Percentiles rank a stretch among this genome's conserved stretches.
Conservation (phyloP, 768 basidiomycete genomes). For the Leccinum boreale region DNA sequence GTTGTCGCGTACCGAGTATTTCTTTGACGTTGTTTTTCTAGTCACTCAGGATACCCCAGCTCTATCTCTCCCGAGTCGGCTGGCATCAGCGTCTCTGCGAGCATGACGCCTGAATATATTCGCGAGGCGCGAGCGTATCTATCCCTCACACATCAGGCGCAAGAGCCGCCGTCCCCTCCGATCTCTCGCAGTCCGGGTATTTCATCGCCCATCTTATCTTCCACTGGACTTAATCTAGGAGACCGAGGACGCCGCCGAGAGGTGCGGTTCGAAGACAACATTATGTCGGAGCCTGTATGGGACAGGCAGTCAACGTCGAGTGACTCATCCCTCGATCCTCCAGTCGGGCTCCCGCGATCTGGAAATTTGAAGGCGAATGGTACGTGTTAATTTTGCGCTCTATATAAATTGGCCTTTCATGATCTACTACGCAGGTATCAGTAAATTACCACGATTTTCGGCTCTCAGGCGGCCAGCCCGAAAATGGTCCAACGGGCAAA, state of each 20-base stretch:
- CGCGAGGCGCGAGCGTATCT: slow-evolving; percentile 33
- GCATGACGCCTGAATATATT: slow-evolving; percentile 31
- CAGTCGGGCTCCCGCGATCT: slow-evolving; percentile 13
- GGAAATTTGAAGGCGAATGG: slow-evolving; percentile 18
- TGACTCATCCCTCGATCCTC: slow-evolving; percentile 26
- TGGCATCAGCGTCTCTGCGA: slow-evolving; percentile 29
- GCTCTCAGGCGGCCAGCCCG: slow-evolving; percentile 22
- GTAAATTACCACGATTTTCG: slow-evolving; percentile 31
- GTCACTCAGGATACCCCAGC: slow-evolving; percentile 26
- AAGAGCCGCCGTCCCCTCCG: slow-evolving; percentile 10
- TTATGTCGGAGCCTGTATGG: slow-evolving; percentile 29
- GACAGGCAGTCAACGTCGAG: slow-evolving; percentile 31
- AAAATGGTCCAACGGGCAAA: slow-evolving; percentile 14
- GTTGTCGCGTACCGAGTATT: background rate
- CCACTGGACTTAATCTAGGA: slow-evolving; percentile 26
- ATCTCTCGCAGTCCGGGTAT: slow-evolving; percentile 20
- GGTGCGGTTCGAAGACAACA: slow-evolving; percentile 33
- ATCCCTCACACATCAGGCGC: slow-evolving; percentile 25
- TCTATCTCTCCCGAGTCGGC: slow-evolving; percentile 34
- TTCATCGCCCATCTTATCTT: slow-evolving; percentile 30
- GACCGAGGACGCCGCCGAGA: slow-evolving; percentile 30
- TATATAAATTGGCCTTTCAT: background rate
- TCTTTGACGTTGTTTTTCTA: slow-evolving; percentile 9
- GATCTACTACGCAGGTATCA: slow-evolving; percentile 17
- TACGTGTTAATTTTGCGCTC: slow-evolving; percentile 1